Base-by-base conservation (phyloP, 2,329 filamentous ascomycete genomes). In the Trichoderma harzianum region DNA sequence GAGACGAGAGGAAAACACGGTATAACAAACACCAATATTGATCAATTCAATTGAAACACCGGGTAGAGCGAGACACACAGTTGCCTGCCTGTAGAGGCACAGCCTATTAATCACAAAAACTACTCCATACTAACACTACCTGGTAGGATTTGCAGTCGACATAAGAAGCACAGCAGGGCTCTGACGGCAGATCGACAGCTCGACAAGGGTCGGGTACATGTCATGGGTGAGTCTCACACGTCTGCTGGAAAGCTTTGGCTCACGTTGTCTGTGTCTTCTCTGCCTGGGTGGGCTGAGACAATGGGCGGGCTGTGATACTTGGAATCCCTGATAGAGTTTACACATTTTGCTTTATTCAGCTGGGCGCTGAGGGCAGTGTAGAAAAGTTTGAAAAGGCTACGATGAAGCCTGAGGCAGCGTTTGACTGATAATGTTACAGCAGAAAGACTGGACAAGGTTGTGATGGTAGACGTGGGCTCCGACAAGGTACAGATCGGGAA, bases 171-270 rank as follows among this genome's bases (percentile, higher is more conserved):
- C 30, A 53, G 32, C 67, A 69, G 39, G 66, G 67, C 28, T 53
- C 18, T 34, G 43, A 43, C 67, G 67, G 67, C 67, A 62, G 66
- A 69, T 69, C 57, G 66, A 62, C 66, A 30, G 57, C 39, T 69
- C 39, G 67, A 62, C 57, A 34, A 53, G 67, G 67, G 57, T 61
- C 21, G n/a, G 21, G 10, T 34, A 34, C 36, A 32, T 34, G n/a
- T 51, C 32, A 26, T 51, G 66, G 66, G 26, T 69, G 36, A 36
- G n/a, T 11, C 18, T 55, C 16, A 36, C 34, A 30, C 28, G 32
- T 67, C 39, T 39, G 36, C 24, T 57, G 12, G 14, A 51, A n/a
- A 60, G 12, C 12, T n/a, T 34, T n/a, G 32, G 16, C 30, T 21
- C 21, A 14, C 21, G 28, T 7, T 10, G 16, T 18, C 8, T 28